Evolutionary conservation across 768 basidiomycete species (phyloP).

Genomic region (Rhizopogon sp.): DNA sequence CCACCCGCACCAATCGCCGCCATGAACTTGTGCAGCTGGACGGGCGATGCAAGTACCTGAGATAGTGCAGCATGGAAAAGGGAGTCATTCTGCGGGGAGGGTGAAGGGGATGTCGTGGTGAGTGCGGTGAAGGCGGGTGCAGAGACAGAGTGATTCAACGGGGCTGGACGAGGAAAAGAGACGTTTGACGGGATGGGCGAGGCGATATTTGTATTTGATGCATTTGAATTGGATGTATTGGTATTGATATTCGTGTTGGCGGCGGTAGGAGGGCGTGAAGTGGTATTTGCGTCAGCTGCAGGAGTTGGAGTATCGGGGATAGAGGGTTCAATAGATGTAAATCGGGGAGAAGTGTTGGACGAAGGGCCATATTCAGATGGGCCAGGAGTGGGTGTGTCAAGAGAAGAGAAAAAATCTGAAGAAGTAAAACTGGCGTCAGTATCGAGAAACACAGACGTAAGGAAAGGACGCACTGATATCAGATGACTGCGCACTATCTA

Average conservation of each 20-base stretch:
- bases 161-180: constrained; percentile 19
- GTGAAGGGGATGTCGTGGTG: constrained; percentile 1
- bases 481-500: constrained; percentile 20
- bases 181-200: constrained; percentile 5
- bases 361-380: constrained; percentile 26
- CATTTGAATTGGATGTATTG: constrained; percentile 9
- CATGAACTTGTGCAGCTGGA: constrained; percentile 56
- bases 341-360: constrained; percentile 15
- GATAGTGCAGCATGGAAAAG: constrained; percentile 48
- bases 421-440: constrained; percentile 1
- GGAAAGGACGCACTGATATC: constrained; percentile 6
- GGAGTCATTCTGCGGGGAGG: constrained; percentile 28
- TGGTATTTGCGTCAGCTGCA: constrained; percentile 4
- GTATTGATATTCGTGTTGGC: constrained; percentile 9
- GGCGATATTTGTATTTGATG: neutral
- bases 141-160: neutral
- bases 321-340: constrained; percentile 22
- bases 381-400: constrained; percentile 41
- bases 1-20: constrained; percentile 28
- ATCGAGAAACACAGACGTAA: neutral
- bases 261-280: constrained; percentile 8
- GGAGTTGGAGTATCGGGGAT: constrained; percentile 14
- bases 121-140: constrained; percentile 1
- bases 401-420: constrained; percentile 37
- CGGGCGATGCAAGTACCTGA: constrained; percentile 44